A percentile compares a stretch with the other conserved stretches of the same genome.
Evolutionary conservation across 23 red algal species (phyloP).

Genomic region (Gracilariopsis chorda): DNA sequence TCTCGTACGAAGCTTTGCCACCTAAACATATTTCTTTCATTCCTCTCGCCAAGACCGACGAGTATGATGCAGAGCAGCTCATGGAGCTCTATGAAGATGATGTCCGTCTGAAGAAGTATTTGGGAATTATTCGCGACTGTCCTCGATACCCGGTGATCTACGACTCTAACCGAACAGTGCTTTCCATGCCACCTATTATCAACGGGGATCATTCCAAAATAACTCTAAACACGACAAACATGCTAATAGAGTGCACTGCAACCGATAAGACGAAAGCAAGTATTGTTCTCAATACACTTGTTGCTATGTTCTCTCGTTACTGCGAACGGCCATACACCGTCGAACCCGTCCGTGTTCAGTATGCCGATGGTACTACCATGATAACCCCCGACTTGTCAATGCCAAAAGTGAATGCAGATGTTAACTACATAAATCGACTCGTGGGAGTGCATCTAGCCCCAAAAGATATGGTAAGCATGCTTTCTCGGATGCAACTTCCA

Average conservation of each 20-base stretch:
- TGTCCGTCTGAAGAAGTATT: conserved; percentile 86
- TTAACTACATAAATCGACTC: conserved; percentile 56
- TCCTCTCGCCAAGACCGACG: conserved; percentile 66
- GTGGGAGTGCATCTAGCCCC: conserved; percentile 67
- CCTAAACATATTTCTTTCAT: conserved; percentile 77
- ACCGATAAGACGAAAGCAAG: conserved; percentile 89
- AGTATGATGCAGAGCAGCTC: conserved; percentile 70
- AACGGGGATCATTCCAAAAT: conserved; percentile 96
- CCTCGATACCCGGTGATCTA: conserved; percentile 76
- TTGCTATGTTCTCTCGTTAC: conserved; percentile 82
- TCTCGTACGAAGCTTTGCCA: conserved; percentile 71
- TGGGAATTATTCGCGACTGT: conserved; percentile 70
- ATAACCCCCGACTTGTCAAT: conserved; percentile 74
- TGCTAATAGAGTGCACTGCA: conserved; percentile 98
- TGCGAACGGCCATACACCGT: conserved; percentile 60
- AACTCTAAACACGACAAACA: conserved; percentile 80
- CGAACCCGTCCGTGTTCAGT: conserved; percentile 86
- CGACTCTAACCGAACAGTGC: conserved; percentile 74
- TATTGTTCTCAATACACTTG: conserved; percentile 83
- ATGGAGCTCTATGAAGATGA: conserved; percentile 87
- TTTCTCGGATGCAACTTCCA: conserved; percentile 84
- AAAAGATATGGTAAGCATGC: conserved; percentile 55
- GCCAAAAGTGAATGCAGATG: conserved; percentile 46
- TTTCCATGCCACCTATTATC: conserved; percentile 98
- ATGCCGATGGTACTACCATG: conserved; percentile 43